Evolutionary conservation across 192 early-diverging fungal species (phyloP).

Genomic region (Gaertneriomyces semiglobifer): DNA sequence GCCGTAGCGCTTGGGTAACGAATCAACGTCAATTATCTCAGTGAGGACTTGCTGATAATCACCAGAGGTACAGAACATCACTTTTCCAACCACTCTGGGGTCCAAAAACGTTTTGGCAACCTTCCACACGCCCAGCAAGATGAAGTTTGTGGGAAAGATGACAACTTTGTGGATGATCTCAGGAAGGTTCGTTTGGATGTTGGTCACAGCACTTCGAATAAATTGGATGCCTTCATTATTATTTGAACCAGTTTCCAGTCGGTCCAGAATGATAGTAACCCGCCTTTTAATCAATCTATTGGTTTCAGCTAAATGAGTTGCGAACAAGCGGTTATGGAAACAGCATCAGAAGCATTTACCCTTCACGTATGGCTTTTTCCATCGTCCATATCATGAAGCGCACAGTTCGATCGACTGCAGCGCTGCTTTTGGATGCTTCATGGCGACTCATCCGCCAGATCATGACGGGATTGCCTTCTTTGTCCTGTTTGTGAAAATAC

Average conservation of each 20-base stretch:
- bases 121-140: slow-evolving; percentile 9
- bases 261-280: slow-evolving; percentile 8
- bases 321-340: background rate
- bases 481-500: slow-evolving; percentile 6
- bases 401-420: slow-evolving; percentile 1
- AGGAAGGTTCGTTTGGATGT: slow-evolving; percentile 9
- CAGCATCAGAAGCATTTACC: background rate
- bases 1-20: slow-evolving; percentile 7
- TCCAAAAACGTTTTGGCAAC: slow-evolving; percentile 2
- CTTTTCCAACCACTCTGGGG: slow-evolving; percentile 9
- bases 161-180: slow-evolving; percentile 13
- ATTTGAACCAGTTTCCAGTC: background rate
- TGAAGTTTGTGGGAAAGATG: slow-evolving; percentile 9
- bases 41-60: slow-evolving; percentile 1
- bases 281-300: slow-evolving; percentile 4
- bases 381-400: slow-evolving; percentile 13
- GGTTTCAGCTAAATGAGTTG: background rate
- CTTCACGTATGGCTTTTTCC: slow-evolving; percentile 10
- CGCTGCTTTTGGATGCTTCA: background rate
- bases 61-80: background rate
- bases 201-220: background rate
- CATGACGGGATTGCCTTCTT: slow-evolving; percentile 10
- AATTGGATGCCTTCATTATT: slow-evolving; percentile 2
- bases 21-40: background rate
- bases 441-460: slow-evolving; percentile 3